phyloP scores from a whole-genome alignment of 2,329 filamentous ascomycete genomes.

The Colletotrichum sp. region DNA sequence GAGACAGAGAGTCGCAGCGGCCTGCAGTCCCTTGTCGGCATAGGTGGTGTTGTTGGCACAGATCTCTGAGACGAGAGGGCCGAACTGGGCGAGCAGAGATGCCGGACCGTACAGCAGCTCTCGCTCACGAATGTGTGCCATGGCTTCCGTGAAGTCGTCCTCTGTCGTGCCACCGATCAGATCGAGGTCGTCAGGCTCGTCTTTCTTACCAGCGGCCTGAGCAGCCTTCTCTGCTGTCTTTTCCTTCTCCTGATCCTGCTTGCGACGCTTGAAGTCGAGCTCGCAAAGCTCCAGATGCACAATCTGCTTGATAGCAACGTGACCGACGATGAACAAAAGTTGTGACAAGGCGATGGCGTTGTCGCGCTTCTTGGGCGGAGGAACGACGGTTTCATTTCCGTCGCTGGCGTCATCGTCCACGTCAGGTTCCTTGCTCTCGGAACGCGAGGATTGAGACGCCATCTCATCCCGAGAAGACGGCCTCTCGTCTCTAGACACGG shows the following conservation, averaged over 20 bases:
- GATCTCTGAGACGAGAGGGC: conserved; percentile 89
- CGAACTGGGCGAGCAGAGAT: conserved; percentile 88
- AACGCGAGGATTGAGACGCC: background rate
- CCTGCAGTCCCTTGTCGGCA: conserved; percentile 87
- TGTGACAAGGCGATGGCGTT: conserved; percentile 83
- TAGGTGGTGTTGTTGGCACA: conserved; percentile 95
- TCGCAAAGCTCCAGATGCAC: conserved; percentile 98
- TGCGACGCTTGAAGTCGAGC: conserved; percentile 95
- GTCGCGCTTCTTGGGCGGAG: conserved; percentile 62
- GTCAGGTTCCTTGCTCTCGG: conserved; percentile 1
- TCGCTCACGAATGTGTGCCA: conserved; percentile 82
- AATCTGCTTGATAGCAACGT: conserved; percentile 98
- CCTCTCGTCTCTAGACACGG: conserved; percentile 43
- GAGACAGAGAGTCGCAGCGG: conserved; percentile 90
- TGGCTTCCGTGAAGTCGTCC: conserved; percentile 88
- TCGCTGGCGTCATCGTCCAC: conserved; percentile 31
- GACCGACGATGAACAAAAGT: conserved; percentile 91
- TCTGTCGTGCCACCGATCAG: conserved; percentile 96
- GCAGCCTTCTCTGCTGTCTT: conserved; percentile 42
- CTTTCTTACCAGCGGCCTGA: conserved; percentile 33
- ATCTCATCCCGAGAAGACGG: conserved; percentile 6
- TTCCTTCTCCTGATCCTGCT: conserved; percentile 84
- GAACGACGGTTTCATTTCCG: conserved; percentile 27
- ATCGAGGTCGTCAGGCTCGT: conserved; percentile 87
- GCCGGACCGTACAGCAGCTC: conserved; percentile 83